Evolutionary conservation across 352 stramenopile species (phyloP).

Genomic region (Pythium biforme): DNA sequence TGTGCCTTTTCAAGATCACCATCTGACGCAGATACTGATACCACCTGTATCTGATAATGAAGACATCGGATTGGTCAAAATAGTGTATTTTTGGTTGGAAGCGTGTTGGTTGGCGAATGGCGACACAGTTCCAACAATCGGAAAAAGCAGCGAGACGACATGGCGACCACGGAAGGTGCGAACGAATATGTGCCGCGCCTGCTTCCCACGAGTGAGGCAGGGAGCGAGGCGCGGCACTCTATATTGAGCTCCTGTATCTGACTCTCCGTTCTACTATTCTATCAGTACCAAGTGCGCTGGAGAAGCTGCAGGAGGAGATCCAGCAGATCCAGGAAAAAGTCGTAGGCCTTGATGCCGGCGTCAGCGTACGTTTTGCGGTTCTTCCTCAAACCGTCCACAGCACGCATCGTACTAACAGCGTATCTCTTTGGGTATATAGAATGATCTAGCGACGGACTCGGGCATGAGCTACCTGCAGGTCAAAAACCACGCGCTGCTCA

Average conservation of each 20-base stretch:
- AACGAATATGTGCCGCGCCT: background rate
- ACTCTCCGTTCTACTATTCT: no score
- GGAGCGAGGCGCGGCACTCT: no score
- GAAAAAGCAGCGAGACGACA: conserved; percentile 11
- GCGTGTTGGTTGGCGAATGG: conserved; percentile 7
- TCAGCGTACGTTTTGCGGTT: conserved; percentile 37
- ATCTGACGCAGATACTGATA: conserved; percentile 6
- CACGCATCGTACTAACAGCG: no score
- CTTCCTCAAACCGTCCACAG: no score
- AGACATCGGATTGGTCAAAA: conserved; percentile 36
- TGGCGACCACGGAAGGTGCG: conserved; percentile 43
- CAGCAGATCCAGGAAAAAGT: conserved; percentile 60
- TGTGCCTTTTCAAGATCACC: conserved; percentile 12
- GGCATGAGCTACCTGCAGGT: conserved; percentile 84
- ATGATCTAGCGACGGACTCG: conserved; percentile 51
- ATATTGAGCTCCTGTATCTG: no score
- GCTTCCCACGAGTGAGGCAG: no score
- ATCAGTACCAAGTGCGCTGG: conserved; percentile 41
- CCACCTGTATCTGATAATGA: conserved; percentile 7
- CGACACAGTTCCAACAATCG: background rate
- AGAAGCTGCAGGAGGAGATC: conserved; percentile 55
- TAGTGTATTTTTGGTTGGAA: conserved; percentile 27
- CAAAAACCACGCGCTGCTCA: conserved; percentile 86
- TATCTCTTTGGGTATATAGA: conserved; percentile 26
- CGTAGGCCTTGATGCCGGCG: conserved; percentile 34